Base-by-base conservation (phyloP, 2,329 filamentous ascomycete genomes). In the Pseudogymnoascus sp. region DNA sequence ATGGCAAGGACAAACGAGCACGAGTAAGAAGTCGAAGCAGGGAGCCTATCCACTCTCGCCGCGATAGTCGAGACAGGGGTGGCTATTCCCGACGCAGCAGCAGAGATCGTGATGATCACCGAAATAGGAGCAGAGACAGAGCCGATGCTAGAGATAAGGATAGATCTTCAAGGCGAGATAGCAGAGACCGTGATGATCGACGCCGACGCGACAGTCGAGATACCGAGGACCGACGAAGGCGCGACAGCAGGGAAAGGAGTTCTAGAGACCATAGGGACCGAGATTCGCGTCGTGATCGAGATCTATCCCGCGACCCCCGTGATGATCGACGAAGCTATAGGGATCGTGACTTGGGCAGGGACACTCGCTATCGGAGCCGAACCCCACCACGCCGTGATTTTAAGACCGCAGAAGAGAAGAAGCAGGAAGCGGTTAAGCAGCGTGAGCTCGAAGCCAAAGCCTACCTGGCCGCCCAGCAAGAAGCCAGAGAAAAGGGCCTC, bases 371-470 rank as follows among this genome's bases (percentile, higher is more conserved):
- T 21, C 16, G 60, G 2, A 64, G 57, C 47, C 57, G 62, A 16
- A 34, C n/a, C 37, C 47, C 47, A n/a, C 31, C 34, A 61, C 63
- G 63, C 23, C 63, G 63, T 16, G 47, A 45, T 34, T 54, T 42
- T 8, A 62, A 64, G 26, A 62, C 63, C 10, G 45, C 63, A 23
- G 72, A 73, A 62, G 64, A 67, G 18, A 67, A 83, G 79, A 87
- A 87, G 71, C 80, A 82, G 67, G 81, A 82, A 64, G 83, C 86
- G 68, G 83, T 85, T 62, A 83, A 80, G 71, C 83, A 85, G 71
- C 80, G 84, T 61, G 84, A 86, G 71, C 81, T 81, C 66, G 84
- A 87, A 72, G 85, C 85, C 40, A 86, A 86, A 71, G 83, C 83
- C 4, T 87, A 87, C 68, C 75, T 86, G 39, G 83, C 83, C 5